These are phyloP conservation scores for Olyra latifolia DNA, from an alignment of 176 grass and related monocot species.

Conservation along the genomic window DNA sequence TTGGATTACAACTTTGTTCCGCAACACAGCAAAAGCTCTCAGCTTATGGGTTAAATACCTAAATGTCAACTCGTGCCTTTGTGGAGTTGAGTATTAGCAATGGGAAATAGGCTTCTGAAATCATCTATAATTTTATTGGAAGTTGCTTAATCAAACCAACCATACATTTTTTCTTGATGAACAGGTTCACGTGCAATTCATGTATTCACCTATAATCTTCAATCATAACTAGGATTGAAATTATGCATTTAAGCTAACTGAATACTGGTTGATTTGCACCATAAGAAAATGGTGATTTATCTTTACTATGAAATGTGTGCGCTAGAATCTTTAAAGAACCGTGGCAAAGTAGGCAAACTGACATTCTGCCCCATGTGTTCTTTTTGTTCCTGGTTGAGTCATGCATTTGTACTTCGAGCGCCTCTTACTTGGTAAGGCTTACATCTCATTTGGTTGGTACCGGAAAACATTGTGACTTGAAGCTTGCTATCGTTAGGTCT, in stretches of 20 bases:
- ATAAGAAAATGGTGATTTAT: not conserved
- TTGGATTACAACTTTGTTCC: not conserved
- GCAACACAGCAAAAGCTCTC: not conserved
- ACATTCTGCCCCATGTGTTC: not conserved
- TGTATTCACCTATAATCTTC: slow-evolving; percentile 15
- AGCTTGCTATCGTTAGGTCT: slow-evolving; percentile 61
- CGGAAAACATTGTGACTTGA: not conserved
- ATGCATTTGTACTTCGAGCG: not conserved
- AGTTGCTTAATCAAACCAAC: not conserved
- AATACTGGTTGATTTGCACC: slow-evolving; percentile 13
- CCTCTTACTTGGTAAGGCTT: slow-evolving; percentile 13
- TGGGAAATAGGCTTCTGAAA: not conserved
- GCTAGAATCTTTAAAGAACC: not conserved
- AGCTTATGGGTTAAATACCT: not conserved
- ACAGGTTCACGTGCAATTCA: not conserved
- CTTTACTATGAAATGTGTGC: slow-evolving; percentile 1
- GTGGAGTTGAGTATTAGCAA: not conserved
- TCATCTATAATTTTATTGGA: not conserved
- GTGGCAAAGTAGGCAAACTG: not conserved
- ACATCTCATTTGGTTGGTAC: not conserved
- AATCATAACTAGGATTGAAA: slow-evolving; percentile 7
- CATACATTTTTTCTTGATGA: not conserved
- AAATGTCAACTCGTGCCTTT: not conserved
- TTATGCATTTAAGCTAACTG: not conserved
- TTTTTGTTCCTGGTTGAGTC: not conserved